Percentiles rank a stretch among this genome's conserved stretches.
Evolutionary conservation across 257 asterid genomes (phyloP).

Genomic region (Fraxinus anomala): DNA sequence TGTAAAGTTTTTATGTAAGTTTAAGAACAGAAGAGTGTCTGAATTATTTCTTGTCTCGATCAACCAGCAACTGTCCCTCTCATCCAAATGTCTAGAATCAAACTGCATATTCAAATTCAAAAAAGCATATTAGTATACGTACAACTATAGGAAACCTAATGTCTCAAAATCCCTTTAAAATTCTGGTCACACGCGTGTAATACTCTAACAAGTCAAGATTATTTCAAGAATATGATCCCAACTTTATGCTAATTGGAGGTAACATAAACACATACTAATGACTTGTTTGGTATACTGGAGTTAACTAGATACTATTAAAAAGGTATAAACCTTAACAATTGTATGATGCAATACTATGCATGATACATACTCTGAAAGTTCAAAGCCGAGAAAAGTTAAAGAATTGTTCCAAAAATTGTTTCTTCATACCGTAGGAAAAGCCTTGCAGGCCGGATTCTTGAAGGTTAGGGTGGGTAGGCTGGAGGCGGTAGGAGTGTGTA

Average conservation of each 20-base stretch:
- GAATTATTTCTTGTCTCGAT: not conserved
- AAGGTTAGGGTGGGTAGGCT: constrained; percentile 70
- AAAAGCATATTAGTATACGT: not conserved
- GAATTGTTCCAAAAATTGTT: not conserved
- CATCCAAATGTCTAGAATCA: not conserved
- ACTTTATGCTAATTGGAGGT: too few species aligned
- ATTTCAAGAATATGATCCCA: too few species aligned
- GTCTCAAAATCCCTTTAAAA: too few species aligned
- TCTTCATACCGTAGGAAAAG: constrained; percentile 23
- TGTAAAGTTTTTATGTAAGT: not conserved
- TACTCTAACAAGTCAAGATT: too few species aligned
- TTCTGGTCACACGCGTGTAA: too few species aligned
- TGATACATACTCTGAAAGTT: too few species aligned
- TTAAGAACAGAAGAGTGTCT: not conserved
- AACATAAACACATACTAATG: not conserved
- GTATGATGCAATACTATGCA: too few species aligned
- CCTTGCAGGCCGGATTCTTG: constrained; percentile 38
- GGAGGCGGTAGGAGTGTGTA: constrained; percentile 49
- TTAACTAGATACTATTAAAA: too few species aligned
- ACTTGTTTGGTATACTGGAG: not conserved
- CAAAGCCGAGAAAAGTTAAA: too few species aligned
- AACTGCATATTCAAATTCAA: not conserved
- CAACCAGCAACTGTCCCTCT: not conserved
- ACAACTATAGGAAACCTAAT: too few species aligned
- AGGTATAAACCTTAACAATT: too few species aligned